Conservation (phyloP, 2,329 filamentous ascomycete species). For the Xylaria multiplex region DNA sequence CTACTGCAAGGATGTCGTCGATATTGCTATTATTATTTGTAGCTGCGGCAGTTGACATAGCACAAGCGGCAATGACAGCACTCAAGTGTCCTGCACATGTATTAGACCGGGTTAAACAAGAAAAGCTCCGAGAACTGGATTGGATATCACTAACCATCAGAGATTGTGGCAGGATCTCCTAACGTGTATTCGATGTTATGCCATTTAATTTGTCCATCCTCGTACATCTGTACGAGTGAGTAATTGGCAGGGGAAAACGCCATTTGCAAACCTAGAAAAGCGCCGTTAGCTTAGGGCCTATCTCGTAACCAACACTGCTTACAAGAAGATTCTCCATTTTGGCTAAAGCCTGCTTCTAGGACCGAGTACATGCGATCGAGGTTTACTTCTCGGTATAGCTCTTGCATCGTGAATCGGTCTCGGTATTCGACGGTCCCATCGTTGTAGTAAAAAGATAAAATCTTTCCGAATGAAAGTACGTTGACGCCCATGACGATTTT, state of each 20-base stretch:
- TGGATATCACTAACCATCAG: slow-evolving; percentile 57
- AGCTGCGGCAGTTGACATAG: slow-evolving; percentile 60
- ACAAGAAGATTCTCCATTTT: slow-evolving; percentile 73
- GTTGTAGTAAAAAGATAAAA: slow-evolving; percentile 77
- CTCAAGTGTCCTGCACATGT: slow-evolving; percentile 60
- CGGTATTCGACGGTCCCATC: slow-evolving; percentile 85
- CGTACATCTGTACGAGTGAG: slow-evolving; percentile 67
- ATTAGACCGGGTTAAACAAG: slow-evolving; percentile 36
- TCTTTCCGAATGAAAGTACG: slow-evolving; percentile 74
- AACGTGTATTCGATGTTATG: slow-evolving; percentile 62
- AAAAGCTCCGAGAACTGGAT: not conserved
- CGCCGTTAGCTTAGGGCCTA: slow-evolving; percentile 21
- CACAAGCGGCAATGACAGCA: slow-evolving; percentile 70
- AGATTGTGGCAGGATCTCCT: slow-evolving; percentile 59
- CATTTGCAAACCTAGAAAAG: slow-evolving; percentile 62
- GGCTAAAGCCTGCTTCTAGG: slow-evolving; percentile 81
- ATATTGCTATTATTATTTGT: slow-evolving; percentile 62
- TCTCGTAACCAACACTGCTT: slow-evolving; percentile 44
- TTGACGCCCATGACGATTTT: slow-evolving; percentile 77
- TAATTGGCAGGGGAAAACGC: slow-evolving; percentile 69
- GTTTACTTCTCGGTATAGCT: slow-evolving; percentile 72
- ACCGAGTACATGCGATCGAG: slow-evolving; percentile 74
- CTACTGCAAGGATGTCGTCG: slow-evolving; percentile 78
- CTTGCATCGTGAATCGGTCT: slow-evolving; percentile 77
- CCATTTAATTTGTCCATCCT: slow-evolving; percentile 69